phyloP scores from a whole-genome alignment of 306 rosid genomes.

The Elaeagnus macrophylla region DNA sequence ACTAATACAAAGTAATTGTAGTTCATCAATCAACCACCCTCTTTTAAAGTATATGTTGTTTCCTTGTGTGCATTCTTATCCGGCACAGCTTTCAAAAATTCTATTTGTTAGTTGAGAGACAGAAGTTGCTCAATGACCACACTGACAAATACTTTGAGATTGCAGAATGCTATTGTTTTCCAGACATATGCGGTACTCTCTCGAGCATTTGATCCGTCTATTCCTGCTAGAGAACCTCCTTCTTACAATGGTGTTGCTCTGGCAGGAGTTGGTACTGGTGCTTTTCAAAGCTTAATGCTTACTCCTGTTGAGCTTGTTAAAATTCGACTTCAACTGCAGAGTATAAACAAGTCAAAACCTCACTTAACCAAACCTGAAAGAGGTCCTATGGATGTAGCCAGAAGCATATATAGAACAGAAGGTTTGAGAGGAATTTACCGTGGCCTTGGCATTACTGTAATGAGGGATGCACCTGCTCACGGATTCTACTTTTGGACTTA shows the following conservation, averaged over 20 bases:
- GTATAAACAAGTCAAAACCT: not conserved
- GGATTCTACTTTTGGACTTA: constrained; percentile 71
- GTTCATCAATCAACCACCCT: too few species aligned
- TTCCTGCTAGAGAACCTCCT: constrained; percentile 47
- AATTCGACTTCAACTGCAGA: constrained; percentile 63
- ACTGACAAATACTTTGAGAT: constrained; percentile 4
- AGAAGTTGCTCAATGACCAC: not conserved
- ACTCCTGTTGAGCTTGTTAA: constrained; percentile 69
- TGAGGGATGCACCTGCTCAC: constrained; percentile 66
- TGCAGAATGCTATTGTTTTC: constrained; percentile 78
- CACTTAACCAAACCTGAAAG: not conserved
- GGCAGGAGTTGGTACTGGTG: constrained; percentile 72
- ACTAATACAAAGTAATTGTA: too few species aligned
- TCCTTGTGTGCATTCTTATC: too few species aligned
- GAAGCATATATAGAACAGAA: constrained; percentile 47
- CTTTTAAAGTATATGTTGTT: too few species aligned
- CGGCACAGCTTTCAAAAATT: too few species aligned
- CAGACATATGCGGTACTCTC: constrained; percentile 67
- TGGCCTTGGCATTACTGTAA: constrained; percentile 53
- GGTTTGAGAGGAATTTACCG: constrained; percentile 55
- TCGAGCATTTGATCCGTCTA: constrained; percentile 40
- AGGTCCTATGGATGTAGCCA: constrained; percentile 43
- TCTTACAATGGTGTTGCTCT: constrained; percentile 60
- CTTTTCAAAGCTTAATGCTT: constrained; percentile 53
- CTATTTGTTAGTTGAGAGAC: too few species aligned